Conservation (phyloP, 2,329 filamentous ascomycete species). For the Cadophora sp. region DNA sequence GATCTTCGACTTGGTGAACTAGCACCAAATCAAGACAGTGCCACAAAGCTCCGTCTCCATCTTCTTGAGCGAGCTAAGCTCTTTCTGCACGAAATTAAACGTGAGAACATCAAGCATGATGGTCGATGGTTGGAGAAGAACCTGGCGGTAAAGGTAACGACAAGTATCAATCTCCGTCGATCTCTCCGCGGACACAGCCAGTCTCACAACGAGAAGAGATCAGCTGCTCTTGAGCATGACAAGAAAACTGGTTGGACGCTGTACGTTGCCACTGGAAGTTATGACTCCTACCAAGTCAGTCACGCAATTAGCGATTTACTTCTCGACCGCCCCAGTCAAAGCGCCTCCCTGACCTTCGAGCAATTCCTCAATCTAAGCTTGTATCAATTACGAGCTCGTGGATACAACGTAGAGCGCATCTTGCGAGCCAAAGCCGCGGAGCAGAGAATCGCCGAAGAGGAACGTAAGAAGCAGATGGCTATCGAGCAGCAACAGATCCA, state of each 20-base stretch:
- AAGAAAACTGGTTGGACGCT: slow-evolving; percentile 65
- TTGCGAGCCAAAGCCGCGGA: slow-evolving; percentile 87
- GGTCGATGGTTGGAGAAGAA: slow-evolving; percentile 90
- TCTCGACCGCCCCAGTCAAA: slow-evolving; percentile 81
- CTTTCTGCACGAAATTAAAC: slow-evolving; percentile 79
- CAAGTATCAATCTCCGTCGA: slow-evolving; percentile 77
- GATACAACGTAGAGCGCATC: slow-evolving; percentile 97
- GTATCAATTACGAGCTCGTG: slow-evolving; percentile 80
- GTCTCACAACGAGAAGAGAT: slow-evolving; percentile 76
- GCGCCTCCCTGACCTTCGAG: slow-evolving; percentile 89
- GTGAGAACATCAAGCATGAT: slow-evolving; percentile 84
- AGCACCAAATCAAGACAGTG: slow-evolving; percentile 71
- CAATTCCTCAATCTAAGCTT: slow-evolving; percentile 88
- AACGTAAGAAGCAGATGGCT: slow-evolving; percentile 76
- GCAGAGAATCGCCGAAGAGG: slow-evolving; percentile 84
- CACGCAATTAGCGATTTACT: slow-evolving; percentile 84
- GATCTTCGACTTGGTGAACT: slow-evolving; percentile 69
- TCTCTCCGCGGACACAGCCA: slow-evolving; percentile 75
- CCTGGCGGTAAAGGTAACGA: slow-evolving; percentile 78
- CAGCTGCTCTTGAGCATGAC: slow-evolving; percentile 70
- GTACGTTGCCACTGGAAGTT: slow-evolving; percentile 72
- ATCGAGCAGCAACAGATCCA: slow-evolving; percentile 74
- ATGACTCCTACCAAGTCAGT: slow-evolving; percentile 91
- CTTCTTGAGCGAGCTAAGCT: slow-evolving; percentile 88
- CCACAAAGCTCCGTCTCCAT: slow-evolving; percentile 74